Base-by-base conservation (phyloP, 805 yeast species). In the Metschnikowia picachoensis region DNA sequence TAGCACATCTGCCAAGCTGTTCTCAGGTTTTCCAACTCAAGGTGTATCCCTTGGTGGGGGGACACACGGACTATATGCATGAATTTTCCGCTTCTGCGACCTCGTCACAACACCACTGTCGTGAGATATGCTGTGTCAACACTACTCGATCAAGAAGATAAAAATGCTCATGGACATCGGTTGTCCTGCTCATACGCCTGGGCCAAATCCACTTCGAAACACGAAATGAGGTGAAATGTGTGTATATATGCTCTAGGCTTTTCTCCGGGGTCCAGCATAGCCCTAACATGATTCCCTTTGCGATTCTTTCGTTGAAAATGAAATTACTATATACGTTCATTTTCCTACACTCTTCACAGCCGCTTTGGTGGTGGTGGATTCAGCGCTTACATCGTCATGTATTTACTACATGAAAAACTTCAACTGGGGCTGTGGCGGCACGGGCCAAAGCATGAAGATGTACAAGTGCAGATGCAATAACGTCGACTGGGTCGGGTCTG, bases 361-460 rank as follows among this genome's bases (percentile, higher is more conserved):
- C 8, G 55, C 54, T 1, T 33, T 54, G 35, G 52, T 48, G 15
- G 30, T 54, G 37, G 41, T 54, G 16, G 58, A 54, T 42, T 54
- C 58, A 10, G 36, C 56, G 9, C 51, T 54, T 25, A 56, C 58
- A 8, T 52, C 56, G 16, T 49, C 58, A 14, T 54, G 58, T 35
- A 43, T 54, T 16, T 54, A 54, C 42, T 52, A 52, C 47, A 48
- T 52, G 53, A 52, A 50, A 39, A 41, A 41, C 43, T 54, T 52
- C 37, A 43, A 54, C 37, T 54, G 58, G 58, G 58, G 58, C 28
- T 54, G 58, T 35, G 58, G 56, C 3, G 58, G 58, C 34, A 42
- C 58, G 10, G 58, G 58, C 36, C 58, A 54, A 42, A 56, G 58
- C 42, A 46, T 44, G 28, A 46, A 44, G 15, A 46, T 54, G 52